phyloP scores from a whole-genome alignment of 225 moss, liverwort and hornwort genomes.

The Neckera pumila region DNA sequence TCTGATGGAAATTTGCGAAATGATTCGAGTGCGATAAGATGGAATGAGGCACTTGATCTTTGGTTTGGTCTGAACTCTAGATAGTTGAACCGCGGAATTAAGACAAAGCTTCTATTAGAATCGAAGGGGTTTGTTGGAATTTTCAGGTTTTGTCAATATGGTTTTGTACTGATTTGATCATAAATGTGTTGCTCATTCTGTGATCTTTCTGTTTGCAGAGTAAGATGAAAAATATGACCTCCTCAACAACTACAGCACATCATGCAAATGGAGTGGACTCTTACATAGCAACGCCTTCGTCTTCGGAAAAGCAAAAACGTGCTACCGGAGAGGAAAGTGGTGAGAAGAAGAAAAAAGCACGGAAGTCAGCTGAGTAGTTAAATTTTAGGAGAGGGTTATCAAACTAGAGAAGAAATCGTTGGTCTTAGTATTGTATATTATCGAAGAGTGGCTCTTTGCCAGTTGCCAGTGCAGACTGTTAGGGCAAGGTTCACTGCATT shows the following conservation, averaged over 20 bases:
- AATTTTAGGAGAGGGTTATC: background rate
- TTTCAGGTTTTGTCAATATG: background rate
- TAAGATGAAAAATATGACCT: slow-evolving; percentile 43
- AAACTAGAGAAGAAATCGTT: background rate
- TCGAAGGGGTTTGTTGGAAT: background rate
- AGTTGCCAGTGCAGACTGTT: background rate
- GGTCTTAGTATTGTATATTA: slow-evolving; percentile 4
- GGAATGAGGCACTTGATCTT: background rate
- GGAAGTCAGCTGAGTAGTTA: slow-evolving; percentile 16
- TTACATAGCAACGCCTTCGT: slow-evolving; percentile 38
- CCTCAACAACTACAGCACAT: background rate
- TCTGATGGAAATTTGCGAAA: background rate
- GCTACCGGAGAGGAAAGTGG: slow-evolving; percentile 7
- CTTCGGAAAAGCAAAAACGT: slow-evolving; percentile 20
- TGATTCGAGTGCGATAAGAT: background rate
- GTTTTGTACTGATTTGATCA: background rate
- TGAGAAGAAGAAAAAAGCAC: slow-evolving; percentile 21
- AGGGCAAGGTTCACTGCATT: background rate
- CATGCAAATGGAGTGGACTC: slow-evolving; percentile 41
- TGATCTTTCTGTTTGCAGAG: slow-evolving; percentile 35
- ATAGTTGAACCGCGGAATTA: background rate
- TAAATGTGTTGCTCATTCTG: background rate
- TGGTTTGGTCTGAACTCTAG: background rate
- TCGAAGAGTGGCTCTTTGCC: background rate
- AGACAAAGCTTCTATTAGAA: background rate